Evolutionary conservation across 202 grass and related monocot genomes (phyloP), one percentile per base, ranked within the genome.

Genomic region (Dendrocalamus latiflorus): DNA sequence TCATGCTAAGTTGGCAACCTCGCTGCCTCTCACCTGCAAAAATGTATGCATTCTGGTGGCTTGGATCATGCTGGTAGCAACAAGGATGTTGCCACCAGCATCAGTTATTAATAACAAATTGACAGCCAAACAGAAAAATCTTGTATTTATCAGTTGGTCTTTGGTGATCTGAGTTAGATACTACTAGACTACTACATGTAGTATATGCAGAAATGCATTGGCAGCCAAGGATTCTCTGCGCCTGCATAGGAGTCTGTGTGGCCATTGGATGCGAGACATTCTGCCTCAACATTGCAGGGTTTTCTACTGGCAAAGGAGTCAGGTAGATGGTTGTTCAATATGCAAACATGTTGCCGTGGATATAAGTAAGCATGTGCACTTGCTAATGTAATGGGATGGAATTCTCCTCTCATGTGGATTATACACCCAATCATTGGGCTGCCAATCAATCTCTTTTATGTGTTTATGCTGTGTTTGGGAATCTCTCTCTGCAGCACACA

Each of bases 361-460:
- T 67, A 56, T 26, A 49, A 43, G 30, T 53, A 87, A 68, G 70
- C 88, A 87, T 90, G 84, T 80, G 75, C 63, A 49, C 51, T 30
- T 75, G 75, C 75, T 82, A 74, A 89, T 86, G 78, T 61, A 86
- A 89, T 68, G 42, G 20, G 4, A 89, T 43, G 54, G 74, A 87
- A 87, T 87, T 84, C 45, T 83, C 62, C 68, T 87, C 53, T 80
- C 84, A 84, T 84, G 84, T 90, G 80, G 84, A 75, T 85, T 84
- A 84, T 70, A 56, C 73, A 59, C 41, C 69, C 84, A 90, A 90
- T 90, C 75, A 90, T 90, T 90, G 75, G 72, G 62, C 54, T 58
- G 14, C 56, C 80, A 65, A 87, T 84, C 88, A 71, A 43, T 43
- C 38, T 39, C 45, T 20, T 83, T 33, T 56, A 83, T 76, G 80